Base-by-base conservation (phyloP, 2,329 filamentous ascomycete species). In the Cladosporium sp. region DNA sequence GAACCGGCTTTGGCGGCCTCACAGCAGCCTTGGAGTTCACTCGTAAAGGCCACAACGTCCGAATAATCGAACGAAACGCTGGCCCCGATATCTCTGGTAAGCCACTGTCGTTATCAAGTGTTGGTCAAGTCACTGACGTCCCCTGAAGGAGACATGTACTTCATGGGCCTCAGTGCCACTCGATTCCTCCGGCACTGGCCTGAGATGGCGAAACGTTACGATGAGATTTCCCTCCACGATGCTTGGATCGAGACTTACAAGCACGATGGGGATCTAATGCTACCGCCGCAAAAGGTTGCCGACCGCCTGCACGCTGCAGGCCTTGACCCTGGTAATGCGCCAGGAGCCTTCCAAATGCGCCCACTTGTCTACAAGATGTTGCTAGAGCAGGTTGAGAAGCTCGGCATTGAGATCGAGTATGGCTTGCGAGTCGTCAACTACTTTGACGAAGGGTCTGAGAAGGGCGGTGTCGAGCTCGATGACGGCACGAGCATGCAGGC, bases 191-290 rank as follows among this genome's bases (percentile, higher is more conserved):
- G 73, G 60, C 75, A 78, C 52, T 78, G 75, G 75, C 75, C 76
- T 10, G 75, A 78, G 46, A 68, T 80, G 59, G 64, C 68, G 28
- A 64, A 71, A 33, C 75, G 78, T 57, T 79, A 75, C 61, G 69
- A 74, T 49, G 58, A 63, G 3, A 78, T 78, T 46, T 77, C 75
- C 11, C 71, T 78, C 49, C 73, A 77, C 57, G 73, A 78, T 60
- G 71, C 73, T 10, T 79, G 75, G 74, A 77, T 79, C 28, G 74
- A 77, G 63, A 78, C 75, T 0, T 77, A 75, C 67, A 78, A 78
- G 62, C 76, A 79, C 58, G 71, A 68, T 18, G 76, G 76, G 37
- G 71, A 74, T 54, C 66, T 67, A 31, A 73, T 77, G 60, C 73
- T 79, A 45, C 62, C 68, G 32, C 71, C 74, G 1, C 66, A 72